A percentile compares a stretch with the other conserved stretches of the same genome.
Evolutionary conservation across 2,329 filamentous ascomycete genomes (phyloP).

Genomic region (Malbranchea cinnamomea): DNA sequence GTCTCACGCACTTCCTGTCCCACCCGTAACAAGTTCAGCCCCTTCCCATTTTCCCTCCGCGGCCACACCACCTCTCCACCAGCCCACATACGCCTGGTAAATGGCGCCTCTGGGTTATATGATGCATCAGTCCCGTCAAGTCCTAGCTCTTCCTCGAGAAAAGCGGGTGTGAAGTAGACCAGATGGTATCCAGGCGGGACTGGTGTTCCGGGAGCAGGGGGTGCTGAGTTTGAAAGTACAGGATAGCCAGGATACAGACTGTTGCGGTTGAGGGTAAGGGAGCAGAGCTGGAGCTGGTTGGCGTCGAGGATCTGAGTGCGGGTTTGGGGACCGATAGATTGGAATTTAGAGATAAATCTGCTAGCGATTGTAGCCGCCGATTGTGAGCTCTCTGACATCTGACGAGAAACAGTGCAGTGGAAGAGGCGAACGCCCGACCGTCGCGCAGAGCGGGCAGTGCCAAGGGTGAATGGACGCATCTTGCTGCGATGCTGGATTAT

Average conservation of each 20-base stretch:
- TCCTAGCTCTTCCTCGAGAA: conserved; percentile 40
- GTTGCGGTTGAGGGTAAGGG: conserved; percentile 40
- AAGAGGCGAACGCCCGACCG: too few species aligned
- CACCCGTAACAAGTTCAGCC: conserved; percentile 32
- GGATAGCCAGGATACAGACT: conserved; percentile 26
- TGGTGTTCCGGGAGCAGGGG: conserved; percentile 32
- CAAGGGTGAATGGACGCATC: too few species aligned
- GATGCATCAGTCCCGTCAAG: conserved; percentile 45
- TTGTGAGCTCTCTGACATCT: conserved; percentile 1
- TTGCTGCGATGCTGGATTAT: too few species aligned
- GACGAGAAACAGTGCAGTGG: conserved; percentile 8
- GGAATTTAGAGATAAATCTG: conserved; percentile 29
- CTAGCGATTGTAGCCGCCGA: conserved; percentile 22
- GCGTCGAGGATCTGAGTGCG: conserved; percentile 42
- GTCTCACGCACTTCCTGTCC: conserved; percentile 43
- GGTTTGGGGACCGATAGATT: conserved; percentile 26
- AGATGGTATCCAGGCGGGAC: conserved; percentile 48
- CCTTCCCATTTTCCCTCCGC: conserved; percentile 15
- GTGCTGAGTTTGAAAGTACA: conserved; percentile 19
- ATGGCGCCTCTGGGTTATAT: conserved; percentile 45
- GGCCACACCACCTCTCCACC: conserved; percentile 45
- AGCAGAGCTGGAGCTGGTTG: conserved; percentile 49
- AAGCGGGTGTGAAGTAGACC: conserved; percentile 46
- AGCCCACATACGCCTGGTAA: conserved; percentile 53
- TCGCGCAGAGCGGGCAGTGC: too few species aligned